Base-by-base conservation (phyloP, 2,329 filamentous ascomycete genomes). In the Ophiostoma perfectum region DNA sequence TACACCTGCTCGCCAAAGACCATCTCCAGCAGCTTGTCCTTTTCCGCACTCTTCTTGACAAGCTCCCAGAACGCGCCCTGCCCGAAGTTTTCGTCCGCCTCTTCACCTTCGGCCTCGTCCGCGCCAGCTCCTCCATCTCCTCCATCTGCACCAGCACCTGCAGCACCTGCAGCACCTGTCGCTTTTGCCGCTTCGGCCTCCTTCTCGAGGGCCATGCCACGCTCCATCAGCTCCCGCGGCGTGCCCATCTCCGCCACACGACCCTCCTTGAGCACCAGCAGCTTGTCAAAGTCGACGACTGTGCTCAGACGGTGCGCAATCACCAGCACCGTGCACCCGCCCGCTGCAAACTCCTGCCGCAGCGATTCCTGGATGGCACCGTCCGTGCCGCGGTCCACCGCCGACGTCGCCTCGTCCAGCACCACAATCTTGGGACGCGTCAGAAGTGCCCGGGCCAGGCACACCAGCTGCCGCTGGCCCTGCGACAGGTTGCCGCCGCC, bases 361-460 rank as follows among this genome's bases (percentile, higher is more conserved):
- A 88, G 81, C 42, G 86, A 79, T 44, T 78, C 78, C 73, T 88
- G 85, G 76, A 88, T 85, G 39, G 81, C 78, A 47, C 80, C 78
- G 72, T 88, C 86, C 2, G 86, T 88, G 66, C 80, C 80, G 12
- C 78, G 77, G 73, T 89, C 87, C 3, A 87, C 82, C 0, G 84
- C 83, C 9, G 80, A 78, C 6, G 79, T 81, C 5, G 78, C 78
- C 70, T 80, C 79, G 69, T 80, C 79, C 47, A 80, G 73, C 12
- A 82, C 75, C 0, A 82, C 74, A 18, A 82, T 76, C 71, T 79
- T 79, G 36, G 78, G 77, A 18, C 76, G 75, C 4, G 75, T 74
- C 69, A 83, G 74, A 4, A 84, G 73, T 0, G 81, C 79, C 5
- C 82, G 77, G 0, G 81, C 82, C 1, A 85, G 74, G 65, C 79